Evolutionary conservation across 345 rosid species (phyloP).

Genomic region (Acer yangbiense): DNA sequence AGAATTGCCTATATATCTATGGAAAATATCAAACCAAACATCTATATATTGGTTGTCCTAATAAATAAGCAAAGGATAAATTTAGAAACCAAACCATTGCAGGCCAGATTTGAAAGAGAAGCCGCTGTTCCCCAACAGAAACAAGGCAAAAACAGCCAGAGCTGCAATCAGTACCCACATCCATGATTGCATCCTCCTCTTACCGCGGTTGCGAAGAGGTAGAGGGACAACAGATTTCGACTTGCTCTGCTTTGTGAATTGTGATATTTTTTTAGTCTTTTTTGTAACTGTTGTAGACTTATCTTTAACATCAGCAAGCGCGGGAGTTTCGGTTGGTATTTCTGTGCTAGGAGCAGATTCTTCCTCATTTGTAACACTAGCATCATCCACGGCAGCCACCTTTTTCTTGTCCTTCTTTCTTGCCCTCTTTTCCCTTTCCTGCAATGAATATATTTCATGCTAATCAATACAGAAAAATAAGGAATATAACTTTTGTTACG

Average conservation of each 20-base stretch:
- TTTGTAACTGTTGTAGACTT: slow-evolving; percentile 33
- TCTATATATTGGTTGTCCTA: background rate
- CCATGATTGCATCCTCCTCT: slow-evolving; percentile 73
- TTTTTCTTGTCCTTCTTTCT: slow-evolving; percentile 75
- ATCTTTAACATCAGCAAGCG: slow-evolving; percentile 40
- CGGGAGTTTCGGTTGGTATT: slow-evolving; percentile 37
- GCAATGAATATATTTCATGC: slow-evolving; percentile 9
- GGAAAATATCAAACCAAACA: slow-evolving; percentile 19
- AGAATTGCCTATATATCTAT: slow-evolving; percentile 32
- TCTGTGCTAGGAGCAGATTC: slow-evolving; percentile 37
- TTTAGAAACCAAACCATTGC: slow-evolving; percentile 17
- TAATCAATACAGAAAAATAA: background rate
- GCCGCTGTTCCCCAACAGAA: slow-evolving; percentile 56
- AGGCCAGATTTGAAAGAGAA: slow-evolving; percentile 33
- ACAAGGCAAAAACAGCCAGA: slow-evolving; percentile 42
- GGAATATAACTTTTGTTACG: background rate
- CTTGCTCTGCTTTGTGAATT: slow-evolving; percentile 59
- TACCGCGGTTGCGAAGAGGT: slow-evolving; percentile 69
- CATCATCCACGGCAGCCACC: slow-evolving; percentile 27
- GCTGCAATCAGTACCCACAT: slow-evolving; percentile 62
- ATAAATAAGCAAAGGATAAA: background rate
- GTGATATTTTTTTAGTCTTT: slow-evolving; percentile 44
- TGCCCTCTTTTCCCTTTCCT: slow-evolving; percentile 84
- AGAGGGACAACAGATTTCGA: slow-evolving; percentile 58
- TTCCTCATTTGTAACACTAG: slow-evolving; percentile 26